Conservation (phyloP, 441 rosid species). For the Populus hybrid region DNA sequence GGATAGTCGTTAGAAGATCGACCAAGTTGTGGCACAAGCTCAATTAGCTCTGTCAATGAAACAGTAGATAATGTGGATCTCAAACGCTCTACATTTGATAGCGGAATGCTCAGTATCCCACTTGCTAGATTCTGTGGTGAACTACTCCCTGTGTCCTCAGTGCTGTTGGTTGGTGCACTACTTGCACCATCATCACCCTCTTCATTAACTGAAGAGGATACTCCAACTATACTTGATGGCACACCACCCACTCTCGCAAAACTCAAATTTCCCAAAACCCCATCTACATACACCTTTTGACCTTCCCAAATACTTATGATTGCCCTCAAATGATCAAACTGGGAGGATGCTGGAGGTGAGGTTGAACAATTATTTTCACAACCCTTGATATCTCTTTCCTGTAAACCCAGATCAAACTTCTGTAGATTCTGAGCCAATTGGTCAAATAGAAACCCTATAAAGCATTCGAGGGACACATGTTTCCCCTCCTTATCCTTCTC, state of each 20-base stretch:
- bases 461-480: slow-evolving; percentile 48
- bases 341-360: slow-evolving; percentile 21
- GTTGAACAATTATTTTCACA: slow-evolving; percentile 25
- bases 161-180: slow-evolving; percentile 19
- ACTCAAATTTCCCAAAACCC: slow-evolving; percentile 70
- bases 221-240: slow-evolving; percentile 68
- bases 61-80: slow-evolving; percentile 78
- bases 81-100: slow-evolving; percentile 92
- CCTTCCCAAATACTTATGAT: slow-evolving; percentile 66
- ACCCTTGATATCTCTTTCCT: slow-evolving; percentile 31
- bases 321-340: slow-evolving; percentile 45
- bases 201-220: slow-evolving; percentile 55
- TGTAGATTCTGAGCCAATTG: slow-evolving; percentile 64
- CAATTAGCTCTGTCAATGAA: slow-evolving; percentile 78
- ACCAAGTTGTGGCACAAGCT: slow-evolving; percentile 77
- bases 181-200: slow-evolving; percentile 54
- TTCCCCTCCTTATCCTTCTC: slow-evolving; percentile 36
- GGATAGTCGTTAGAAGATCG: slow-evolving; percentile 82
- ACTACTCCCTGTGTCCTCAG: slow-evolving; percentile 55
- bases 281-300: slow-evolving; percentile 69
- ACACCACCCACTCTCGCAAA: slow-evolving; percentile 93
- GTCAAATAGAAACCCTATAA: slow-evolving; percentile 58
- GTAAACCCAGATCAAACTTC: slow-evolving; percentile 57
- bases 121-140: slow-evolving; percentile 67
- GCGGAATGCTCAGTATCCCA: slow-evolving; percentile 77